These are phyloP conservation scores for Udeniomyces megalosporus DNA, from an alignment of 768 basidiomycete genomes.

Conservation along the genomic window DNA sequence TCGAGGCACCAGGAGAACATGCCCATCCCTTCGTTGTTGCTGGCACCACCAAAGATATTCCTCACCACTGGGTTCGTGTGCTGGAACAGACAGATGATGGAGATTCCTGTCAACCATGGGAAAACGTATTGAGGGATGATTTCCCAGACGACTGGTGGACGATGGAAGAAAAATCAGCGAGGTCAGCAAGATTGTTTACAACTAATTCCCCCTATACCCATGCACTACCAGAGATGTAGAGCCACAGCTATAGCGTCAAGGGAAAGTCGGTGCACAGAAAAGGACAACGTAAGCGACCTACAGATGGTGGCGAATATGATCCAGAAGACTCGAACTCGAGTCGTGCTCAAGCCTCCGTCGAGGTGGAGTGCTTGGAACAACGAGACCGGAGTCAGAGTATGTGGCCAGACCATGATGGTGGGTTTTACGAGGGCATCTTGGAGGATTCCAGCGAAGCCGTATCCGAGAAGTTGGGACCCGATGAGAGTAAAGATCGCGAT, in stretches of 20 bases:
- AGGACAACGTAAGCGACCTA: slow-evolving; percentile 3
- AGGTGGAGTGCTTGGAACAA: slow-evolving; percentile 28
- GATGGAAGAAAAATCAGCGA: neutral
- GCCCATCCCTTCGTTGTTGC: slow-evolving; percentile 31
- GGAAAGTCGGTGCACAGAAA: neutral
- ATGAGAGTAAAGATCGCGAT: slow-evolving; percentile 27
- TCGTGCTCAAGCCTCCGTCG: slow-evolving; percentile 20
- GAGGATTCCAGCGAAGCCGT: slow-evolving; percentile 21
- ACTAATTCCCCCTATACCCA: no score
- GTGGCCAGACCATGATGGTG: slow-evolving; percentile 20
- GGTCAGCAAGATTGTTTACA: no score
- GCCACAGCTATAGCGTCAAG: neutral
- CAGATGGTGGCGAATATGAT: slow-evolving; percentile 24
- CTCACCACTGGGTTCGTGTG: slow-evolving; percentile 26
- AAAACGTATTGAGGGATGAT: slow-evolving; percentile 29
- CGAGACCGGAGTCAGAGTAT: slow-evolving; percentile 17
- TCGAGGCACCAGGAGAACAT: slow-evolving; percentile 17
- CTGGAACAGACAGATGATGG: slow-evolving; percentile 30
- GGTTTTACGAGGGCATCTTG: slow-evolving; percentile 6
- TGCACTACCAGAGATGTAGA: no score
- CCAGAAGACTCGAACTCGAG: slow-evolving; percentile 27
- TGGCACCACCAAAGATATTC: slow-evolving; percentile 32
- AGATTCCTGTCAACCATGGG: slow-evolving; percentile 23
- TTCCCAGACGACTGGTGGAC: slow-evolving; percentile 23
- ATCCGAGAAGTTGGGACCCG: slow-evolving; percentile 24